These are phyloP conservation scores for Sugiyamaella paludigena DNA, from an alignment of 1,139 yeast species.

Conservation along the genomic window DNA sequence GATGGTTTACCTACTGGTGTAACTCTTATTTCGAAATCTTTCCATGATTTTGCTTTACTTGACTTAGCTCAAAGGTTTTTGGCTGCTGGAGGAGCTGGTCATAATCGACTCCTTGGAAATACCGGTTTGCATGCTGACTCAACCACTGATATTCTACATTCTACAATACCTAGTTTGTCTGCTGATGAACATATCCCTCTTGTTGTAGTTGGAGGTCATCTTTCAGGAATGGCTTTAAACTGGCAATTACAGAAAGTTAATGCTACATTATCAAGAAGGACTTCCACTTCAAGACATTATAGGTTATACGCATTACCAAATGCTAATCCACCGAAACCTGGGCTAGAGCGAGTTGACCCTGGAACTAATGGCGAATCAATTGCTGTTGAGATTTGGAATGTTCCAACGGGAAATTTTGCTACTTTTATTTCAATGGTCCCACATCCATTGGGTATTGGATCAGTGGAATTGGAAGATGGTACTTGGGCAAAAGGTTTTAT, in stretches of 20 bases:
- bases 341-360: conserved; percentile 63
- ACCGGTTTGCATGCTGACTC: conserved; percentile 32
- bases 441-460: conserved; percentile 91
- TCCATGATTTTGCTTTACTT: conserved; percentile 83
- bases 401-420: conserved; percentile 77
- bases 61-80: conserved; percentile 77
- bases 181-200: conserved; percentile 49
- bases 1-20: conserved; percentile 92
- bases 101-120: conserved; percentile 49
- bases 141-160: conserved; percentile 42
- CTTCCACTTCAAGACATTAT: conserved; percentile 72
- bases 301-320: conserved; percentile 79
- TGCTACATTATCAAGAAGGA: conserved; percentile 66
- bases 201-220: conserved; percentile 96
- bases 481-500: conserved; percentile 87
- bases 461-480: conserved; percentile 77
- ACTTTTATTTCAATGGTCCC: conserved; percentile 84
- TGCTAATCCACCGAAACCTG: conserved; percentile 83
- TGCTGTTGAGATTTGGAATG: conserved; percentile 74
- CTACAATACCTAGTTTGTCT: conserved; percentile 39
- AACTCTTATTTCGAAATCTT: conserved; percentile 75
- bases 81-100: conserved; percentile 42
- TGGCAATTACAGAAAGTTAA: conserved; percentile 89
- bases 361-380: conserved; percentile 56
- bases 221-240: conserved; percentile 82